Evolutionary conservation across 345 rosid species (phyloP), one percentile per base, ranked within the genome.

Genomic region (Eucalyptus erythrocorys): DNA sequence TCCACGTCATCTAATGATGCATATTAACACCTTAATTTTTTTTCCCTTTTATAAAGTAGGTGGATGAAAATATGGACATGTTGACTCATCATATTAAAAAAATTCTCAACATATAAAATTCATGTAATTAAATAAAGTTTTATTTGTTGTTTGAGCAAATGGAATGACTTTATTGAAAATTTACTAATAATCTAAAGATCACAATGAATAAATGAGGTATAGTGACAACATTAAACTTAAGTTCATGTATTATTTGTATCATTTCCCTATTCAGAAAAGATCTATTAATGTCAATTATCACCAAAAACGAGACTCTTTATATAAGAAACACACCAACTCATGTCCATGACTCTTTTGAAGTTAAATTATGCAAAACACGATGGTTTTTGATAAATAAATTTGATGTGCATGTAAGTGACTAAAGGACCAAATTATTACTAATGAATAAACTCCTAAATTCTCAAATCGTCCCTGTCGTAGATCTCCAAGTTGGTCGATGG

Each of bases 211-310:
- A 27, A 59, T 12, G 4, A 61, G 15, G 7, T 13, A 4, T 3
- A 61, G 17, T 13, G 32, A 61, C 17, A 61, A 30, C 4, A 27
- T 30, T 6, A 8, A 61, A 61, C 16, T 59, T 27, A 59, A 59
- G 2, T 6, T 59, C 0, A 6, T 10, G 0, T 0, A 3, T 30
- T 13, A 61, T 61, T 5, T 12, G 16, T 30, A 30, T 61, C 1
- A 61, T 61, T 27, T 27, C 2, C 0, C 17, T 61, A 61, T 61
- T 13, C 0, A 32, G 0, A n/a, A 64, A 64, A 13, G 5, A 64
- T 64, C 10, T 16, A n/a, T 7, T 15, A 32, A 66, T 34, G 79
- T 22, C 7, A 66, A 19, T 32, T n/a, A 30, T 16, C 21, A 66
- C 17, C 0, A 8, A 0, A 32, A 66, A n/a, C 0, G 22, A n/a